Base-by-base conservation (phyloP, 2,329 filamentous ascomycete genomes). In the Fusarium temperatum region DNA sequence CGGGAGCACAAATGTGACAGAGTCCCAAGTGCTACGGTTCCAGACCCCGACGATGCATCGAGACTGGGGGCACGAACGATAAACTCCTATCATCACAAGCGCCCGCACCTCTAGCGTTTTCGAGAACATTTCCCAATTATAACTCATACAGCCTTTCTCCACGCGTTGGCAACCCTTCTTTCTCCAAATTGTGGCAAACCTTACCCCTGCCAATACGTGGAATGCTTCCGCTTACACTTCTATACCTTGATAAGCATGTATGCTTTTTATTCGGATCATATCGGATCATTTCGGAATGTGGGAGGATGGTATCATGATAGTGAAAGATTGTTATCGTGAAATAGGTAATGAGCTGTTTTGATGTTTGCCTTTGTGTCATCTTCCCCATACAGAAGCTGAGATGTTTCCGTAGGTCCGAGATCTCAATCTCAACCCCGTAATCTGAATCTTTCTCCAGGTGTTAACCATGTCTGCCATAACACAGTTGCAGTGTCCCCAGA, bases 211-310 rank as follows among this genome's bases (percentile, higher is more conserved):
- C 30, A 20, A 55, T 26, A 12, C 24, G 18, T 59, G 56, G 66
- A 63, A 63, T n/a, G 7, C 42, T 63, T 63, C 42, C 65, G 64
- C 22, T n/a, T 13, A 47, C 7, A 26, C 32, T 22, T 20, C 20
- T 13, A 45, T 10, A 26, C 32, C 24, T 22, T 42, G 41, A 39
- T 24, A 22, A 35, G 32, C 13, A 44, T 24, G 35, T 51, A 32
- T 36, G 15, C 28, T 35, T 36, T 53, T 32, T 53, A 17, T 28
- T 53, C 70, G 72, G 72, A 41, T 63, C 66, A 55, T 71, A 42
- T 75, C 73, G 73, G 63, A 41, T 63, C 66, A 55, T 71, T 42
- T 75, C 73, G 73, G 60, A 17, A 69, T 38, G 59, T 18, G 42
- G 51, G 22, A 7, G n/a, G 32, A 45, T 26, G 18, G 24, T 14